phyloP scores from a whole-genome alignment of 2,329 filamentous ascomycete genomes.

The Alternaria metachromatica region DNA sequence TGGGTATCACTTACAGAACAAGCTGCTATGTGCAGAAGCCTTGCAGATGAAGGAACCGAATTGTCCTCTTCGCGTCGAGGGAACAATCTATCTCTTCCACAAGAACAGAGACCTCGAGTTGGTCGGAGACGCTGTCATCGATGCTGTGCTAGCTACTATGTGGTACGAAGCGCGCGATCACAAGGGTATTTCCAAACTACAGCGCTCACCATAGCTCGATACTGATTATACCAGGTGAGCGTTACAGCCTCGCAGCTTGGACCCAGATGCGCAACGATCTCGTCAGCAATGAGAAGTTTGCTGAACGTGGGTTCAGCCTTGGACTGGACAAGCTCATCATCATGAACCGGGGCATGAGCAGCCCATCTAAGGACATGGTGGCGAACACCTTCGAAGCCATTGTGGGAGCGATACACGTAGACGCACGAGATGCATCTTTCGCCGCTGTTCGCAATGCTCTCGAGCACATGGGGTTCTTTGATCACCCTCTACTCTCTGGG shows the following conservation, averaged over 20 bases:
- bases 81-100: background rate
- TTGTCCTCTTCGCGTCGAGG: background rate
- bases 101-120: background rate
- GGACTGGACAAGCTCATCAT: background rate
- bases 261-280: background rate
- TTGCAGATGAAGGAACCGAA: background rate
- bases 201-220: too few species aligned
- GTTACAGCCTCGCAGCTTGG: background rate
- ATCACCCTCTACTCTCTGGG: slow-evolving; percentile 1
- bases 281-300: background rate
- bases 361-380: background rate
- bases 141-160: background rate
- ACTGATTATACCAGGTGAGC: background rate
- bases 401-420: background rate
- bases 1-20: background rate
- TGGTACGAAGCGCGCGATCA: background rate
- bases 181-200: background rate
- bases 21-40: background rate
- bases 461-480: slow-evolving; percentile 5
- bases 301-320: background rate
- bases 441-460: background rate
- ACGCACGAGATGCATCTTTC: background rate
- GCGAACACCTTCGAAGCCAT: slow-evolving; percentile 4
- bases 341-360: background rate
- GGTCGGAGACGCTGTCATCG: background rate